Base-by-base conservation (phyloP, 441 rosid genomes). In the Brassica balearica region DNA sequence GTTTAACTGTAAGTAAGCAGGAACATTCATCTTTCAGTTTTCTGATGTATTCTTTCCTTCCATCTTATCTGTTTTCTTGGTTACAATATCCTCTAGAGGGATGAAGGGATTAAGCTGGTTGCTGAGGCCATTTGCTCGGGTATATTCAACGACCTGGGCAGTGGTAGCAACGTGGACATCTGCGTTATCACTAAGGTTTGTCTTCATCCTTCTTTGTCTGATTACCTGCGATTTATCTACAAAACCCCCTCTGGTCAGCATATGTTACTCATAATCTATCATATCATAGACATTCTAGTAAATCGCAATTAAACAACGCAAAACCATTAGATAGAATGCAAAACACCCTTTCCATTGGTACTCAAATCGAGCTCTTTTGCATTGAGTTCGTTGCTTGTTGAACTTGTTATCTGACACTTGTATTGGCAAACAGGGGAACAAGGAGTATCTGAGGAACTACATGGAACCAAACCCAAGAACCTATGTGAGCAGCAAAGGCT, bases 111-210 rank as follows among this genome's bases (percentile, higher is more conserved):
- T 67, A 82, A 83, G 82, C 81, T 95, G 71, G 98, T 95, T 27
- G 75, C 87, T 4, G 92, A 90, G 71, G 99, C 99, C 9, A 90
- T 92, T 71, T 91, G 97, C 80, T 90, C 97, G 19, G 97, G 99
- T 76, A 84, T 95, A 64, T 95, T 95, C 87, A 95, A 95, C 73
- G 99, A 95, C 76, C 76, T 95, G 85, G 99, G 99, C 68, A 92
- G 98, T 90, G 99, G 99, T 80, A 95, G 99, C 86, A 34, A 34
- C 82, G 99, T 96, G 55, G 98, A 96, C 86, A 84, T 94, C 77
- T 96, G 99, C 73, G 97, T 96, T 8, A 92, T 96, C 75, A 92
- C 99, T 2, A 96, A 92, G 97, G 99, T 95, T 59, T 72, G 89
- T 75, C 60, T 29, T 46, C 76, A 41, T 1, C 15, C 22, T 78